phyloP scores from a whole-genome alignment of 2,329 filamentous ascomycete species.

The Ophiostoma montium region DNA sequence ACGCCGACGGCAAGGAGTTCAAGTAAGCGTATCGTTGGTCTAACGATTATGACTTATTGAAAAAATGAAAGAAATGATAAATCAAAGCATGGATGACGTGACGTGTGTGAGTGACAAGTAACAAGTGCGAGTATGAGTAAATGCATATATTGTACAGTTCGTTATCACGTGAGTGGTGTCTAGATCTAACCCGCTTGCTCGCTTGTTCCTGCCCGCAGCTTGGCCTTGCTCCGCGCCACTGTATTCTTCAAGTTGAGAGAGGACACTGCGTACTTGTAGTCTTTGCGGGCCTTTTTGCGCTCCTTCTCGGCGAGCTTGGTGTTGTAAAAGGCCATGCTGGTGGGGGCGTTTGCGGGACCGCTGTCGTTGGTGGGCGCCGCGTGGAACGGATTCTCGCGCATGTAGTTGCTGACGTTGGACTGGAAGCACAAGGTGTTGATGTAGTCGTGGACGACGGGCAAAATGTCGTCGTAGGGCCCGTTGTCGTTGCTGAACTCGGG shows the following conservation, averaged over 20 bases:
- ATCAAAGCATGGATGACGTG: too few species aligned
- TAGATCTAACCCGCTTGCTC: too few species aligned
- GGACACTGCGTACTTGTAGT: background rate
- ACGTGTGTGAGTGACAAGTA: too few species aligned
- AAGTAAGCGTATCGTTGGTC: slow-evolving; percentile 54
- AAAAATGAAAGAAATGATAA: too few species aligned
- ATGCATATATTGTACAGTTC: too few species aligned
- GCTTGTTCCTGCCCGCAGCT: background rate
- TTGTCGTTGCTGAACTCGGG: slow-evolving; percentile 54
- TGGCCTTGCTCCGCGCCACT: background rate
- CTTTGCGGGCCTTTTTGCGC: background rate
- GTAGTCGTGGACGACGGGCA: slow-evolving; percentile 48
- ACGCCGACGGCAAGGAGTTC: slow-evolving; percentile 94
- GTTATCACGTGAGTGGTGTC: too few species aligned
- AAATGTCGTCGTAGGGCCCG: slow-evolving; percentile 27
- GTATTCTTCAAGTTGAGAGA: background rate
- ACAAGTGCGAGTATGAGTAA: too few species aligned
- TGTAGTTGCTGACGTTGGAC: slow-evolving; percentile 48
- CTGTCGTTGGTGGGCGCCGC: background rate
- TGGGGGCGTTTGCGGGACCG: slow-evolving; percentile 6
- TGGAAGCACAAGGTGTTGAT: slow-evolving; percentile 40
- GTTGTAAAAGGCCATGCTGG: background rate
- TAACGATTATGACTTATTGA: too few species aligned
- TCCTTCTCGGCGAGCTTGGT: background rate
- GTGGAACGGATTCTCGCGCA: slow-evolving; percentile 35